Evolutionary conservation across 2,329 filamentous ascomycete genomes (phyloP).

Genomic region (Calonectria pseudoreteaudii): DNA sequence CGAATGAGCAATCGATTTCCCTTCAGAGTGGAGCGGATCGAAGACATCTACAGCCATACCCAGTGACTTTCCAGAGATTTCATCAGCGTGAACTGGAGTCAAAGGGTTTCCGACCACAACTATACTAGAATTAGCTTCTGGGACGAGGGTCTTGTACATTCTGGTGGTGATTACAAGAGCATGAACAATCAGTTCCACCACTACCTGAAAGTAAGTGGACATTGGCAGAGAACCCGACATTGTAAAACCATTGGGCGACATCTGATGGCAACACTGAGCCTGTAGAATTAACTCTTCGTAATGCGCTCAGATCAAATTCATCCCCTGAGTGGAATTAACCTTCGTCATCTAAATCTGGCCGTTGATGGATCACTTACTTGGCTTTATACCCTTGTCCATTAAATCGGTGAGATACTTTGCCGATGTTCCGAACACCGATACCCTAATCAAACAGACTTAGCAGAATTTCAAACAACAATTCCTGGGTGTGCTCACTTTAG

Average conservation of each 20-base stretch:
- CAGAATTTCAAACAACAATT: background rate
- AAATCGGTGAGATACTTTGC: constrained; percentile 19
- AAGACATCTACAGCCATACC: constrained; percentile 23
- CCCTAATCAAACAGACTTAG: background rate
- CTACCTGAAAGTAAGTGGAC: constrained; percentile 7
- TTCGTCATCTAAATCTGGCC: accelerated
- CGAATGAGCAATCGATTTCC: background rate
- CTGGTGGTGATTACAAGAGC: background rate
- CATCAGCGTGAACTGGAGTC: constrained; percentile 8
- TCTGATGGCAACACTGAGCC: constrained; percentile 11
- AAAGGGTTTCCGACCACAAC: constrained; percentile 6
- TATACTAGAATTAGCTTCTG: background rate
- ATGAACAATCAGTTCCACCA: constrained; percentile 7
- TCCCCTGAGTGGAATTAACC: background rate
- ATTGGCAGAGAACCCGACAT: background rate
- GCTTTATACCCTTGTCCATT: background rate
- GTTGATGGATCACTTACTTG: background rate
- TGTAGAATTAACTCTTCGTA: constrained; percentile 13
- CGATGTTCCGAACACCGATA: constrained; percentile 4
- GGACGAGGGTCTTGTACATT: background rate
- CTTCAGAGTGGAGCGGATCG: background rate
- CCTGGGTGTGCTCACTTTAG: background rate
- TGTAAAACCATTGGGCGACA: constrained; percentile 15
- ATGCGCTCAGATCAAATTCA: background rate
- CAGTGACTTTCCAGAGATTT: background rate